Base-by-base conservation (phyloP, 768 basidiomycete genomes). In the Amanita muscaria region DNA sequence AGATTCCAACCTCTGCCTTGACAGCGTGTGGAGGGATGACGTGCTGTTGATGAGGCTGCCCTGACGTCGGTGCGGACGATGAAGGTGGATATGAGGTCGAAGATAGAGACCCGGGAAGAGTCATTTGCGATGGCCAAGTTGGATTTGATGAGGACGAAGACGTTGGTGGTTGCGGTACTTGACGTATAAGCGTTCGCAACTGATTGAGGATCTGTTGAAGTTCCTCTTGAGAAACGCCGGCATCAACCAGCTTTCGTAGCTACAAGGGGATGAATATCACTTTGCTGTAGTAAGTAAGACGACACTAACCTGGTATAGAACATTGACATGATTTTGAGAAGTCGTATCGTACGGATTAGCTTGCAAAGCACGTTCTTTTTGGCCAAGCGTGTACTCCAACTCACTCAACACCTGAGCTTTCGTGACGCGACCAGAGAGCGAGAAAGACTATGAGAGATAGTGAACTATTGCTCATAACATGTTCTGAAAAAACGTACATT, bases 331-430 rank as follows among this genome's bases (percentile, higher is more conserved):
- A 44, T 73, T 79, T 48, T 78, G 76, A 1, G 83, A 69, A 8
- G 68, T 59, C 12, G 66, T 55, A 56, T 98, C 90, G 57, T 80
- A 83, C 0, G 82, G 85, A 50, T 88, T 88, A 1, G 67, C 51
- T 53, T 85, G 84, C 2, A 87, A 51, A 9, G 71, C 68, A 5
- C 86, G 79, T 54, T 91, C 83, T 59, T 90, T 89, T 56, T 87
- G 81, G 37, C 80, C 75, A 23, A 93, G 69, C 6, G 83, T 82
- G 35, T 84, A 87, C 50, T 92, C 83, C 3, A 92, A 68, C 60
- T 91, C 88, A 39, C 79, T 79, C 4, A 90, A 69, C 4, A 94
- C 91, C 62, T 89, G 87, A 1, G 77, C 68, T 59, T 82, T 82
- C 6, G 83, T 79, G 24, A 88, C 73, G 50, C 76, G 67, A 12